Evolutionary conservation across 768 basidiomycete species (phyloP).

Genomic region (Arthromyces matolae): DNA sequence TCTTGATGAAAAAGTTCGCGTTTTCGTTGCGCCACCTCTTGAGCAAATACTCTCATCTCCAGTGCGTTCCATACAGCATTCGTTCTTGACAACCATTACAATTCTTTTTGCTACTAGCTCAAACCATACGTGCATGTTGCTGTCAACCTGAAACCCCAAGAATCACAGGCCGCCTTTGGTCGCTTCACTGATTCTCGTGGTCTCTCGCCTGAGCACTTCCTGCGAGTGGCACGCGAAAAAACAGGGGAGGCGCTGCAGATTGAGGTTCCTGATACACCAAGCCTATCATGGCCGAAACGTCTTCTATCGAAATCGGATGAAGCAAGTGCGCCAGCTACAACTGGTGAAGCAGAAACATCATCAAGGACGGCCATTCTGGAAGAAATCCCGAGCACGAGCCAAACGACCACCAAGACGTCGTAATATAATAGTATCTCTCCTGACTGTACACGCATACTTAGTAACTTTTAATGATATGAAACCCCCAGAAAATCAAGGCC

Average conservation of each 20-base stretch:
- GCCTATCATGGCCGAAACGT: slow-evolving; percentile 9
- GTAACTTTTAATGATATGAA: too few relatives aligned
- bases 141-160: slow-evolving; percentile 35
- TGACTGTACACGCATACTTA: too few relatives aligned
- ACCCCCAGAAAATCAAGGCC: too few relatives aligned
- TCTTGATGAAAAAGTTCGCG: slow-evolving; percentile 77
- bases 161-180: slow-evolving; percentile 35
- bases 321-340: background rate
- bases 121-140: slow-evolving; percentile 62
- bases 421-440: slow-evolving; percentile 3
- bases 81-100: background rate
- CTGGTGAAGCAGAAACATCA: background rate
- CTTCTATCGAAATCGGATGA: background rate
- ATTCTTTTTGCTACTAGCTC: slow-evolving; percentile 38
- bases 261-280: slow-evolving; percentile 5
- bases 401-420: slow-evolving; percentile 4
- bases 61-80: slow-evolving; percentile 35
- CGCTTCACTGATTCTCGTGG: slow-evolving; percentile 36
- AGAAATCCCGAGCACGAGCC: slow-evolving; percentile 1
- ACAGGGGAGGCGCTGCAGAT: slow-evolving; percentile 1
- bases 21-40: slow-evolving; percentile 78
- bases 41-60: slow-evolving; percentile 55
- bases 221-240: slow-evolving; percentile 34
- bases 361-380: slow-evolving; percentile 3
- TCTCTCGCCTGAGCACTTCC: slow-evolving; percentile 40